Percentiles rank a stretch among this genome's conserved stretches.
Evolutionary conservation across 2,329 filamentous ascomycete species (phyloP).

Genomic region (Phaeomoniella chlamydospora): DNA sequence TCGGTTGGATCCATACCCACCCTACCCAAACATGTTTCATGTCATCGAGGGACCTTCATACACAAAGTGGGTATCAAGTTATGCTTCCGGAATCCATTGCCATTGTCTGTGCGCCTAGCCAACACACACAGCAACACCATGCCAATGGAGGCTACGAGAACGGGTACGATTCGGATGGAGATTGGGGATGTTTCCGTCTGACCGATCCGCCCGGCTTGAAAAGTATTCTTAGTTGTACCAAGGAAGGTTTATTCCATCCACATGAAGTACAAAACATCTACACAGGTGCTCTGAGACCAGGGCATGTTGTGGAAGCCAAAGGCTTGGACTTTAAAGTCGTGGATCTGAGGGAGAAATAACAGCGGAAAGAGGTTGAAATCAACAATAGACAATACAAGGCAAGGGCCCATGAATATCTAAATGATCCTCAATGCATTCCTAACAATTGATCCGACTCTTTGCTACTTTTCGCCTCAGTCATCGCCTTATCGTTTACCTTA

Average conservation of each 20-base stretch:
- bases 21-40: conserved; percentile 96
- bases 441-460: too few relatives aligned
- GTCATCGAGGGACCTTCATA: conserved; percentile 87
- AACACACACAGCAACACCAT: conserved; percentile 26
- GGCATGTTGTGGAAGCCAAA: conserved; percentile 56
- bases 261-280: conserved; percentile 60
- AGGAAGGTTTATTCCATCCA: conserved; percentile 73
- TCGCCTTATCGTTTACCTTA: too few relatives aligned
- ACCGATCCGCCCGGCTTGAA: conserved; percentile 86
- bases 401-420: too few relatives aligned
- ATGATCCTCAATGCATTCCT: too few relatives aligned
- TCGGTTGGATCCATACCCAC: conserved; percentile 98
- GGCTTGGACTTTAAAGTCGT: conserved; percentile 54
- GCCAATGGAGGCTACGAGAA: neutral
- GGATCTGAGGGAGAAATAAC: conserved; percentile 35
- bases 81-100: conserved; percentile 96
- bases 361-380: too few relatives aligned
- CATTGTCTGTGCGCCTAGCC: conserved; percentile 84
- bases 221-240: conserved; percentile 65
- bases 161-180: conserved; percentile 23
- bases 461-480: too few relatives aligned
- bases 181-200: conserved; percentile 81
- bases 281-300: conserved; percentile 55
- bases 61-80: conserved; percentile 84
- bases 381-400: too few relatives aligned